Conservation (phyloP, 805 yeast species). For the Candida suzukii region DNA sequence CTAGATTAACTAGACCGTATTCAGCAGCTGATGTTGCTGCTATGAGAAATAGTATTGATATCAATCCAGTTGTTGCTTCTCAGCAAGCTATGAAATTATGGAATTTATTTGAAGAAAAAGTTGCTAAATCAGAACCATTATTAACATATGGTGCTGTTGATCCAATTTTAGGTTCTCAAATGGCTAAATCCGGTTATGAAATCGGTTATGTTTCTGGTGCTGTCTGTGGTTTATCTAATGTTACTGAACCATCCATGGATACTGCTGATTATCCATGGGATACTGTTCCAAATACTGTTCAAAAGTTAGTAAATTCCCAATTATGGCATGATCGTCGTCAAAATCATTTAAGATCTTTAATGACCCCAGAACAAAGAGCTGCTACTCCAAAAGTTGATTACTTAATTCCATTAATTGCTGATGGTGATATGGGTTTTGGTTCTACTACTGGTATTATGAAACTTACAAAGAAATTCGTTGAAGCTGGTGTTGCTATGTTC, state of each 20-base stretch:
- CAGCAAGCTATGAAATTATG: constrained; percentile 45
- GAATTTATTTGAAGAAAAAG: constrained; percentile 33
- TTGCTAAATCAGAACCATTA: constrained; percentile 38
- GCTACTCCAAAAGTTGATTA: constrained; percentile 35
- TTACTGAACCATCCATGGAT: constrained; percentile 60
- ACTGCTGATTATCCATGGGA: constrained; percentile 66
- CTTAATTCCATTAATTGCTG: constrained; percentile 56
- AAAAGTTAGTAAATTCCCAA: constrained; percentile 52
- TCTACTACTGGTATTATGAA: constrained; percentile 58
- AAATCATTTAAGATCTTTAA: constrained; percentile 9
- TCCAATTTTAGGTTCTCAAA: constrained; percentile 58
- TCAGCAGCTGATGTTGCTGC: constrained; percentile 43
- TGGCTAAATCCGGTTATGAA: constrained; percentile 41
- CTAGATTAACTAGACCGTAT: constrained; percentile 43
- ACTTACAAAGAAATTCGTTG: constrained; percentile 55
- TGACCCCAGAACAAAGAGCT: constrained; percentile 13
- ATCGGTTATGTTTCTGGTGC: constrained; percentile 53
- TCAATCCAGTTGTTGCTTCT: constrained; percentile 37
- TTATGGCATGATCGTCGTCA: constrained; percentile 44
- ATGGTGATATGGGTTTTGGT: constrained; percentile 64
- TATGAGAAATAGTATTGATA: constrained; percentile 44
- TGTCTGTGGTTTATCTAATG: constrained; percentile 53
- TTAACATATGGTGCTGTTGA: constrained; percentile 56
- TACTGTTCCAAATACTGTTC: constrained; percentile 62
- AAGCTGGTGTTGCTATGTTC: constrained; percentile 57